Base-by-base conservation (phyloP, 192 early-diverging fungal species). In the Neocallimastix lanati region DNA sequence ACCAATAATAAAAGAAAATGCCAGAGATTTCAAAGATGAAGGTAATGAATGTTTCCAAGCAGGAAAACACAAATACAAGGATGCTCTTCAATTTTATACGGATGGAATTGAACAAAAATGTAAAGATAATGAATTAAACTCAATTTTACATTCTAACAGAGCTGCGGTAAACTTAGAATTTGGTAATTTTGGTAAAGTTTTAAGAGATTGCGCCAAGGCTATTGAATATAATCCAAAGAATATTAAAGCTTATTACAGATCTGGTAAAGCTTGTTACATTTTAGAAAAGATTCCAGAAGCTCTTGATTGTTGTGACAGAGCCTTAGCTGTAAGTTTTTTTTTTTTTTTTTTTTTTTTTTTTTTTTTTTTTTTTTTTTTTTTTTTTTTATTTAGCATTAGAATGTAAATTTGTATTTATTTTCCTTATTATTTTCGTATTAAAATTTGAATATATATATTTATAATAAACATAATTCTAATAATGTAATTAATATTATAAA, bases 241-340 rank as follows among this genome's bases (percentile, higher is more conserved):
- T 76, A 88, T 96, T 78, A 99, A 99, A 83, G 98, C 96, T 0
- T 91, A 93, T 77, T 99, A 92, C 85, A 89, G 96, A 35, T 96
- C 96, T 0, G 91, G 91, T 12, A 92, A 92, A 79, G 98, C 96
- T 12, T 88, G 94, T 28, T 82, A 87, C 30, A 86, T 88, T 28
- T 84, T 99, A 77, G 95, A 95, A 76, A 93, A 92, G 84, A 87
- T 92, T 77, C 87, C 85, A 9, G 96, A 99, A 82, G 95, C 96
- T 2, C 77, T 89, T 6, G 96, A 97, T 83, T 95, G 93, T 83
- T 95, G 92, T 82, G 87, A 91, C 28, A 88, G 91, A 82, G 96
- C 88, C 0, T 81, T 98, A 67, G 79, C 81, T 58, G 81, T 91
- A 81, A 25, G 13, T 29, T 18, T 38, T 12, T 29, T 50, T 28